These are phyloP conservation scores for Protomyces inundatus DNA, from an alignment of 1,139 yeast species.

Conservation along the genomic window DNA sequence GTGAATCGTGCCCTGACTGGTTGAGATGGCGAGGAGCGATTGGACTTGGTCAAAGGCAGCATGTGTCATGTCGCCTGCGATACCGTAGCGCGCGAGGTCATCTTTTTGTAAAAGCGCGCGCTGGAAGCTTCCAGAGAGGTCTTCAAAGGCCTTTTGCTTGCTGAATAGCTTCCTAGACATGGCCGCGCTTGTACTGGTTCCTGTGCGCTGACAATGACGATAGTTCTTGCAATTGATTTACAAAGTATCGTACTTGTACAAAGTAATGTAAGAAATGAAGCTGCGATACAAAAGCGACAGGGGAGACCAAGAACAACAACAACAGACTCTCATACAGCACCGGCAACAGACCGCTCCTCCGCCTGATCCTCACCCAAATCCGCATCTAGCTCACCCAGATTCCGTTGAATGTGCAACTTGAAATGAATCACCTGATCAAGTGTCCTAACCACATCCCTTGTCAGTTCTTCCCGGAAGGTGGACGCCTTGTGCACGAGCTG, in stretches of 20 bases:
- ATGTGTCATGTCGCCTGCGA: slow-evolving; percentile 55
- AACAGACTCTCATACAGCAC: not conserved
- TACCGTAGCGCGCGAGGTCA: slow-evolving; percentile 49
- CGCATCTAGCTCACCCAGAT: slow-evolving; percentile 37
- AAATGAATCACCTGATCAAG: slow-evolving; percentile 58
- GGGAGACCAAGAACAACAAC: too few species aligned
- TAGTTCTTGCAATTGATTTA: not conserved
- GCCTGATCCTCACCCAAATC: not conserved
- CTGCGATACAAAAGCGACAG: not conserved
- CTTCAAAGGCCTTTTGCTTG: slow-evolving; percentile 3
- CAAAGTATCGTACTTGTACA: not conserved
- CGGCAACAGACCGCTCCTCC: not conserved
- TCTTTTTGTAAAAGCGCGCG: slow-evolving; percentile 31
- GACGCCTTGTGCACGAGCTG: slow-evolving; percentile 49
- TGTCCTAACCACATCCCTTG: slow-evolving; percentile 52
- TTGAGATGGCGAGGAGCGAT: slow-evolving; percentile 74
- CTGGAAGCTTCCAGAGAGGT: slow-evolving; percentile 7
- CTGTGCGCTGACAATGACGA: not conserved
- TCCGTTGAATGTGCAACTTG: slow-evolving; percentile 59
- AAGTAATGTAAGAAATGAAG: not conserved
- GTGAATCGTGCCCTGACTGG: slow-evolving; percentile 62
- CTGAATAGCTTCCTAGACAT: not conserved
- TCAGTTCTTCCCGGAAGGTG: slow-evolving; percentile 48
- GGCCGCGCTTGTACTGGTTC: not conserved
- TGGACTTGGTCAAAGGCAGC: slow-evolving; percentile 85